Conservation (phyloP, 2,329 filamentous ascomycete genomes). For the Arthroderma sp. region DNA sequence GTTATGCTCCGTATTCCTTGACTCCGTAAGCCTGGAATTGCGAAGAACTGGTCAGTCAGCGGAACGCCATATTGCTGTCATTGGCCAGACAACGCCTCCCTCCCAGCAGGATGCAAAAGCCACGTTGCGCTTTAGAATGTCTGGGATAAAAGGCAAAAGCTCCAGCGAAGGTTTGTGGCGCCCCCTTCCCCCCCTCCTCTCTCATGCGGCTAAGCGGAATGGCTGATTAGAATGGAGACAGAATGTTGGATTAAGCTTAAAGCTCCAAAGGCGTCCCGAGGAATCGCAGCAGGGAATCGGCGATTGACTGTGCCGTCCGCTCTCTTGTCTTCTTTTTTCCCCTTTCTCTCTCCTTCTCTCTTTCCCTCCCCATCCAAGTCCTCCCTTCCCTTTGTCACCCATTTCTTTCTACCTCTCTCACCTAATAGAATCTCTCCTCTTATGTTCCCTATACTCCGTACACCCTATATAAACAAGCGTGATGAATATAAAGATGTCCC, state of each 20-base stretch:
- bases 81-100: not conserved
- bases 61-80: too few relatives aligned
- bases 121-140: conserved; percentile 1
- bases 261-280: not conserved
- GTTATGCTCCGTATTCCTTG: too few relatives aligned
- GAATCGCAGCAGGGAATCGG: not conserved
- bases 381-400: too few relatives aligned
- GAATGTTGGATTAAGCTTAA: conserved; percentile 1
- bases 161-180: not conserved
- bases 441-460: not conserved
- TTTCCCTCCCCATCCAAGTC: not conserved
- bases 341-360: not conserved
- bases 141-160: not conserved
- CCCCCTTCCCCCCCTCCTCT: not conserved
- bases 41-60: not conserved
- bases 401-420: too few relatives aligned
- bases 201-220: conserved; percentile 4
- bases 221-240: not conserved
- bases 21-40: not conserved
- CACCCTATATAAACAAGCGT: too few relatives aligned
- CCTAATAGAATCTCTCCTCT: too few relatives aligned
- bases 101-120: not conserved
- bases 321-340: not conserved
- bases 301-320: not conserved
- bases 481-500: not conserved